Evolutionary conservation across 2,329 filamentous ascomycete genomes (phyloP).

Genomic region (Lecanicillium sp.): DNA sequence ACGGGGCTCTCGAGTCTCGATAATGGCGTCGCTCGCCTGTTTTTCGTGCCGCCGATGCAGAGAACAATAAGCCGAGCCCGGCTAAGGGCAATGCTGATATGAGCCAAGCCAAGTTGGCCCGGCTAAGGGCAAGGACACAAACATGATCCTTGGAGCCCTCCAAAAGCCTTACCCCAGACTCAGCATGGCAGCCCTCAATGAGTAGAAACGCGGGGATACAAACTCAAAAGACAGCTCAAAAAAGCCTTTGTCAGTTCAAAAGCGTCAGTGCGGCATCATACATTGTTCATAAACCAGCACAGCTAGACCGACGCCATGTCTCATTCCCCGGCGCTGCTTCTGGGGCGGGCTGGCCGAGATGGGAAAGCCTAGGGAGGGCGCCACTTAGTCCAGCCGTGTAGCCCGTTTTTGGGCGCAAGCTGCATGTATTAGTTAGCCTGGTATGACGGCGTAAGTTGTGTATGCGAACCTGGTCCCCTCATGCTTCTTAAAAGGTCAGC

Average conservation of each 20-base stretch:
- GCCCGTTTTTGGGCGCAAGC: background rate
- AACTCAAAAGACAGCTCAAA: background rate
- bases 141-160: no score
- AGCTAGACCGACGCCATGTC: slow-evolving; percentile 3
- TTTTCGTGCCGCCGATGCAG: background rate
- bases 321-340: background rate
- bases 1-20: background rate
- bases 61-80: no score
- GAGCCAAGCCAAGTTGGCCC: no score
- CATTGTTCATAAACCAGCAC: slow-evolving; percentile 3
- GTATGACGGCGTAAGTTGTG: background rate
- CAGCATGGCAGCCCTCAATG: no score
- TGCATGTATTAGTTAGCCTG: no score
- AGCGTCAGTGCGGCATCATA: background rate
- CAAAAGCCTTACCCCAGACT: no score
- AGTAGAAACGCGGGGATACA: background rate
- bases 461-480: background rate
- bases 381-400: background rate
- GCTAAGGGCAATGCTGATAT: no score
- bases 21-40: background rate
- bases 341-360: slow-evolving; percentile 8
- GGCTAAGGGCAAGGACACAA: no score
- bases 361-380: slow-evolving; percentile 3
- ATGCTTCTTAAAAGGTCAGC: background rate
- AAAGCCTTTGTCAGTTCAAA: background rate